Percentiles rank a stretch among this genome's conserved stretches.
Conservation (phyloP, 2,329 filamentous ascomycete species). For the Trichoderma harzianum region DNA sequence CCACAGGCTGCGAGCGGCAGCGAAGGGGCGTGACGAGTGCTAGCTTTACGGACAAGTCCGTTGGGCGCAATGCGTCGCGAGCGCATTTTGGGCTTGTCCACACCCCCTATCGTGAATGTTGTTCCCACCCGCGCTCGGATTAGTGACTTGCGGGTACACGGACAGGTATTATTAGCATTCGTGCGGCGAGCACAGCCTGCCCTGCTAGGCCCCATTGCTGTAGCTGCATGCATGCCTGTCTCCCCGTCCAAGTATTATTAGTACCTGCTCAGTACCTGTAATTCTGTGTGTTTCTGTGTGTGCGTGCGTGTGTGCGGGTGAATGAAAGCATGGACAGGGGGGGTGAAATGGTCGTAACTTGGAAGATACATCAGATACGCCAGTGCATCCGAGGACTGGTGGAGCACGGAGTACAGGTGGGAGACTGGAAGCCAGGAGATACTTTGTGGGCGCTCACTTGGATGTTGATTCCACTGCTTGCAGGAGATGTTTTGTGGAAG, state of each 20-base stretch:
- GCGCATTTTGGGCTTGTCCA: not conserved
- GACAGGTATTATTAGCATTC: constrained; percentile 19
- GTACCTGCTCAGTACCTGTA: not conserved
- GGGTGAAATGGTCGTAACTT: not conserved
- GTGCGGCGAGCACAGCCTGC: constrained; percentile 14
- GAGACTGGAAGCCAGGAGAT: not conserved
- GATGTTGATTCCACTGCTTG: not conserved
- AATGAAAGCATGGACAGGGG: not conserved
- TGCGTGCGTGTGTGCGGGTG: not conserved
- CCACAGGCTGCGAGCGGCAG: not conserved
- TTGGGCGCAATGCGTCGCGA: not conserved
- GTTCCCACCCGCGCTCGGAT: not conserved
- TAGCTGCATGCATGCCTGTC: not conserved
- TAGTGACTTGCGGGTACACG: not conserved
- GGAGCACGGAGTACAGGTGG: not conserved
- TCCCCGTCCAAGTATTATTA: not conserved
- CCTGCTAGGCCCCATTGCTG: not conserved
- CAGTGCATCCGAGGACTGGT: not conserved
- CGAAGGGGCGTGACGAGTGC: not conserved
- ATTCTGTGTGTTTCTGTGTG: not conserved
- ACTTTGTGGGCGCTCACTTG: not conserved
- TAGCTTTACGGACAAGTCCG: constrained; percentile 12
- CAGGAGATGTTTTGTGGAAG: not conserved
- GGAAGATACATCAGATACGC: not conserved
- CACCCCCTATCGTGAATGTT: not conserved